These are phyloP conservation scores for Begonia peltatifolia DNA, from an alignment of 306 rosid species.

Conservation along the genomic window DNA sequence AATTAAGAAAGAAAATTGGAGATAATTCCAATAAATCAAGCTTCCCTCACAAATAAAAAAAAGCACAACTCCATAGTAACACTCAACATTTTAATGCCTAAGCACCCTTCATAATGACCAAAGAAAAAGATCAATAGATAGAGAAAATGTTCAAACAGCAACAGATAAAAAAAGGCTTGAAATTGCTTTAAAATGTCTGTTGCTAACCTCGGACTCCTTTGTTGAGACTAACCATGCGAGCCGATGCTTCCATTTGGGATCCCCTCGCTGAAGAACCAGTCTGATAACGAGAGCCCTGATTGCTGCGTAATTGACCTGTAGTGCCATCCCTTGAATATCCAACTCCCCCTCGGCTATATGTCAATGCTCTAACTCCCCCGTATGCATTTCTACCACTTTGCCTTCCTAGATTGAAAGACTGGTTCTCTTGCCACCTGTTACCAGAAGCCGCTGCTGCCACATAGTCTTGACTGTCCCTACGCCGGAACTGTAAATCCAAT, in stretches of 20 bases:
- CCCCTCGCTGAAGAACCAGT: constrained; percentile 48
- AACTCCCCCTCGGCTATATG: constrained; percentile 42
- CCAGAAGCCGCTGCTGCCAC: constrained; percentile 23
- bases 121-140: too few relatives aligned
- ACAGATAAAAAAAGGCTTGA: too few relatives aligned
- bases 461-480: constrained; percentile 83
- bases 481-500: constrained; percentile 58
- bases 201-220: constrained; percentile 17
- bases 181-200: too few relatives aligned
- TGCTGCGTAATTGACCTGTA: too few relatives aligned
- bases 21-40: too few relatives aligned
- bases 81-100: too few relatives aligned
- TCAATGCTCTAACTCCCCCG: constrained; percentile 14
- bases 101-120: too few relatives aligned
- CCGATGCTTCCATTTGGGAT: constrained; percentile 46
- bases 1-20: too few relatives aligned
- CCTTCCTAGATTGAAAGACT: constrained; percentile 28
- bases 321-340: constrained; percentile 44
- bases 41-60: too few relatives aligned
- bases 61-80: too few relatives aligned
- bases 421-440: constrained; percentile 70
- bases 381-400: constrained; percentile 61
- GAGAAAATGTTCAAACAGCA: too few relatives aligned
- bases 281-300: constrained; percentile 43
- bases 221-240: constrained; percentile 76